phyloP scores from a whole-genome alignment of 1,284 basidiomycete species.

The Naganishia sp. region DNA sequence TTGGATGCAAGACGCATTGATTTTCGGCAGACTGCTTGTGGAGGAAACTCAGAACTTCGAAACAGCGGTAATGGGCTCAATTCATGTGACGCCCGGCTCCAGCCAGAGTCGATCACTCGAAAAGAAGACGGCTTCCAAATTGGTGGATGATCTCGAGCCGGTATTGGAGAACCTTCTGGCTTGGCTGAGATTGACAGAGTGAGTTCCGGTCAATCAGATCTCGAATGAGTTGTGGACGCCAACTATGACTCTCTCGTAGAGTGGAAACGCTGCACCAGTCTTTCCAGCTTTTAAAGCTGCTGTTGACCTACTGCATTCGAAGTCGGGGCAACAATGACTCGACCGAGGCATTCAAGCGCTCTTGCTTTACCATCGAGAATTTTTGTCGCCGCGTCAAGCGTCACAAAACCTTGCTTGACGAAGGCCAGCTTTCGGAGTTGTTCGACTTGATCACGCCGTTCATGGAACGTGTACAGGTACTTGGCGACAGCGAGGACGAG shows the following conservation, averaged over 20 bases:
- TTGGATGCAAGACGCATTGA: constrained; percentile 96
- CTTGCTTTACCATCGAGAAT: constrained; percentile 52
- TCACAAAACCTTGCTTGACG: constrained; percentile 50
- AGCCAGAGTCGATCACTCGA: constrained; percentile 4
- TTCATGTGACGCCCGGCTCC: constrained; percentile 42
- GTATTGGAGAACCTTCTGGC: constrained; percentile 74
- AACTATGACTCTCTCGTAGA: constrained; percentile 35
- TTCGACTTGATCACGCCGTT: constrained; percentile 50
- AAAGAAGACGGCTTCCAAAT: constrained; percentile 55
- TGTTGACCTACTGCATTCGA: constrained; percentile 67
- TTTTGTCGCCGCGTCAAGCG: constrained; percentile 48
- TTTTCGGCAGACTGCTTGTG: constrained; percentile 81
- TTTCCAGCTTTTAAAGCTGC: constrained; percentile 73
- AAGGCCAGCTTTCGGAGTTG: constrained; percentile 51
- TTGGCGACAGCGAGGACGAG: constrained; percentile 47
- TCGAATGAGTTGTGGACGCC: neutral
- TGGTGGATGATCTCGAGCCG: constrained; percentile 74
- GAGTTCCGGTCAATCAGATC: constrained; percentile 30
- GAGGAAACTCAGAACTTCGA: constrained; percentile 78
- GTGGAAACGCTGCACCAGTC: constrained; percentile 84
- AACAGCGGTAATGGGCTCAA: constrained; percentile 59
- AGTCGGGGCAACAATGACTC: constrained; percentile 60
- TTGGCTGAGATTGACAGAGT: constrained; percentile 87
- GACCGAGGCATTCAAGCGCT: constrained; percentile 27
- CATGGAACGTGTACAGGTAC: constrained; percentile 40